Base-by-base conservation (phyloP, 2,329 filamentous ascomycete species). In the Cercospora nicotianae region DNA sequence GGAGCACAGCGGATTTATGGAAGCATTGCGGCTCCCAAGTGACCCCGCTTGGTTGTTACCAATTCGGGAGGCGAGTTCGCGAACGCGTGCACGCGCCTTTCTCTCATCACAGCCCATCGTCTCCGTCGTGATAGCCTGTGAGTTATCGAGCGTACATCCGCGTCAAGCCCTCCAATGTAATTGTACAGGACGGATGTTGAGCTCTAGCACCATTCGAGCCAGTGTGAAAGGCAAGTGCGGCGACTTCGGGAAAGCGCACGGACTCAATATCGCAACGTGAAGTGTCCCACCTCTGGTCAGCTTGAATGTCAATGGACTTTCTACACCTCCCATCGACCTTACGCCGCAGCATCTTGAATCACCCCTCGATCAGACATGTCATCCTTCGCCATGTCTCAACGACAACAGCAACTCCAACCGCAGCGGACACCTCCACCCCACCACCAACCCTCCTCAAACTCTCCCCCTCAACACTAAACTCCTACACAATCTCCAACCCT, bases 401-500 rank as follows among this genome's bases (percentile, higher is more conserved):
- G 58, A 45, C 63, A 33, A 8, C 20, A 26, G 10, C 45, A 48
- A 0, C 63, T 18, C 13, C 16, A 58, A 3, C 63, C 31, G 13
- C 45, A 8, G 10, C 10, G 28, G 12, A 23, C 62, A 26, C 18
- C 26, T 5, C 39, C 10, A 30, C 67, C 53, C 61, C 69, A 36
- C 65, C 69, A 36, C 60, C 61, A 20, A 62, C 68, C 58, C 71
- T 75, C 65, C 72, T 77, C 66, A 74, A 75, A 26, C 73, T 76
- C 57, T 70, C 74, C 6, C 64, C 75, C 13, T 55, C 70, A 28
- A 76, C 73, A 9, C 71, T 80, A 6, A 78, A 80, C 68, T 66
- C 68, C 63, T 80, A 80, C 74, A 67, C 69, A 13, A 67, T 73
- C 59, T 74, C 74, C 20, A 18, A 67, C 8, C 74, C 79, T 1